Percentiles rank a stretch among this genome's conserved stretches.
These are phyloP conservation scores for Cercophora sp. DNA, from an alignment of 495 filamentous ascomycete genomes.

Conservation along the genomic window DNA sequence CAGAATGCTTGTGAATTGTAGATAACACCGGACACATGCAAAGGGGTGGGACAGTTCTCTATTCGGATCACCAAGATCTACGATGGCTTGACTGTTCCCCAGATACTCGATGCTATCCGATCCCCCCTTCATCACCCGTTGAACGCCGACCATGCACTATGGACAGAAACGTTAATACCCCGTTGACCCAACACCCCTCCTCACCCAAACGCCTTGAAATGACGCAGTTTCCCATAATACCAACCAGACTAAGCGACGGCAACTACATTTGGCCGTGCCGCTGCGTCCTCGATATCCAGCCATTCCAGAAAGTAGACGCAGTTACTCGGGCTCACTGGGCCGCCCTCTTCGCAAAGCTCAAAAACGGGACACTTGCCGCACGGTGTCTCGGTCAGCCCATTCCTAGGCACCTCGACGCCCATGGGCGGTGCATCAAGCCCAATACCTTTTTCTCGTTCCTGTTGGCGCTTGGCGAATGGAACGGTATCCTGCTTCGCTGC, in stretches of 20 bases:
- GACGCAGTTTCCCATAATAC: neutral
- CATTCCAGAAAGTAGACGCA: conserved; percentile 90
- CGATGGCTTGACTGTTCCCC: too few relatives aligned
- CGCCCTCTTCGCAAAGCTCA: conserved; percentile 80
- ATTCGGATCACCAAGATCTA: too few relatives aligned
- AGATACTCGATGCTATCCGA: too few relatives aligned
- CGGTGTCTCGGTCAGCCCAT: conserved; percentile 78
- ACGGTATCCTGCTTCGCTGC: conserved; percentile 38
- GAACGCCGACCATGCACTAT: too few relatives aligned
- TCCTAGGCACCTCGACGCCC: conserved; percentile 40
- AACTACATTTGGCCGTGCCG: too few relatives aligned
- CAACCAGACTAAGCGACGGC: too few relatives aligned
- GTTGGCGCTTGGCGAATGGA: conserved; percentile 28
- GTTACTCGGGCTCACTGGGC: conserved; percentile 79
- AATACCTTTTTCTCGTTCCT: conserved; percentile 37
- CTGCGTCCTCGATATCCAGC: conserved; percentile 49
- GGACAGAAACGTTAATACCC: too few relatives aligned
- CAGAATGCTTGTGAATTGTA: too few relatives aligned
- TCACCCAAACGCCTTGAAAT: conserved; percentile 4
- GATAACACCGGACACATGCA: too few relatives aligned
- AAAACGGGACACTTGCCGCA: conserved; percentile 96
- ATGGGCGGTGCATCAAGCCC: conserved; percentile 22
- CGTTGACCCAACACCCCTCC: too few relatives aligned
- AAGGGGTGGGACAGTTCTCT: too few relatives aligned
- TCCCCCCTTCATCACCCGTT: too few relatives aligned